Evolutionary conservation across 352 stramenopile species (phyloP).

Genomic region (Globisporangium rhizosaccharum): DNA sequence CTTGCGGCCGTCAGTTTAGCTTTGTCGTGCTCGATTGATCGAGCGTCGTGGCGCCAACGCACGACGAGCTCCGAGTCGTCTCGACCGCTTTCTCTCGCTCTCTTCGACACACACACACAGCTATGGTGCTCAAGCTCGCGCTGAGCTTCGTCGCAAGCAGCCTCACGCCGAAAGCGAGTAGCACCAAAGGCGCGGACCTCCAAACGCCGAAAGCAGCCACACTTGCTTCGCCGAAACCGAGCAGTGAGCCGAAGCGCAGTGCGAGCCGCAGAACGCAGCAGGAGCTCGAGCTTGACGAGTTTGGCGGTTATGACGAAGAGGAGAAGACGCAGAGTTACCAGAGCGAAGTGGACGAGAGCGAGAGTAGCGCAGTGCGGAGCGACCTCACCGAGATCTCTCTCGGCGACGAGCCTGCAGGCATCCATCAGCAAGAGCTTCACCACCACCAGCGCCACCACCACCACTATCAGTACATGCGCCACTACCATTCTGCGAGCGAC

Average conservation of each 20-base stretch:
- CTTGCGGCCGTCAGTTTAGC: slow-evolving; percentile 1
- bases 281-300: slow-evolving; percentile 12
- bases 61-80: too few species aligned
- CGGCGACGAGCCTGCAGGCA: slow-evolving; percentile 3
- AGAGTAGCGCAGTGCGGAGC: slow-evolving; percentile 6
- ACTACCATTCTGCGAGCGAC: slow-evolving; percentile 18
- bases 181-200: background rate
- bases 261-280: slow-evolving; percentile 5
- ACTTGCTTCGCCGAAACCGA: background rate
- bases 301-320: slow-evolving; percentile 6
- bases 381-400: slow-evolving; percentile 70
- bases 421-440: background rate
- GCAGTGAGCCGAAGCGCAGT: slow-evolving; percentile 1
- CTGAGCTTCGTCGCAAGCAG: slow-evolving; percentile 26
- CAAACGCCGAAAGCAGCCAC: background rate
- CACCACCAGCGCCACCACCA: background rate
- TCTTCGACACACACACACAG: background rate
- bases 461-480: slow-evolving; percentile 1
- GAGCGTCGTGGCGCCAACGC: too few species aligned
- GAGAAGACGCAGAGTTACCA: slow-evolving; percentile 16
- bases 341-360: slow-evolving; percentile 16
- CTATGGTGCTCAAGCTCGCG: slow-evolving; percentile 40
- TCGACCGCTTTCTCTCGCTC: background rate
- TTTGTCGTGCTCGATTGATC: background rate
- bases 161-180: slow-evolving; percentile 6